Percentiles rank a stretch among this genome's conserved stretches.
Evolutionary conservation across 768 basidiomycete genomes (phyloP).

Genomic region (Cystofilobasidium macerans): DNA sequence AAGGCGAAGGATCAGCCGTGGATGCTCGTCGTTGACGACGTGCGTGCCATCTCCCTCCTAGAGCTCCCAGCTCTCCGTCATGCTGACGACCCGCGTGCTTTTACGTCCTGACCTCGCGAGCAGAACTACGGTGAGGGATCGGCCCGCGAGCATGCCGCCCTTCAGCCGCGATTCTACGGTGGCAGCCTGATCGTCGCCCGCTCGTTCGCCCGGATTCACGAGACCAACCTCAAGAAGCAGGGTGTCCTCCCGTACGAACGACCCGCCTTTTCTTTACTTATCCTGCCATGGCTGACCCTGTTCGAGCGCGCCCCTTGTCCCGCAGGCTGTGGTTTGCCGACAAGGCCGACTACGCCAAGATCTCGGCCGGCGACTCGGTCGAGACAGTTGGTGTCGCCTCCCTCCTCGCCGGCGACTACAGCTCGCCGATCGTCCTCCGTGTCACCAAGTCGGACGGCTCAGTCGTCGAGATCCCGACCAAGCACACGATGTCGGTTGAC

Average conservation of each 20-base stretch:
- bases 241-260: slow-evolving; percentile 60
- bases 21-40: slow-evolving; percentile 84
- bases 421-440: slow-evolving; percentile 42
- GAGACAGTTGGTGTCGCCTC: slow-evolving; percentile 73
- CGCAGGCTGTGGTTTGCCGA: slow-evolving; percentile 67
- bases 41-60: background rate
- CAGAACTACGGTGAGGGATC: slow-evolving; percentile 92
- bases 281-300: background rate
- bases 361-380: slow-evolving; percentile 64
- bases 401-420: slow-evolving; percentile 43
- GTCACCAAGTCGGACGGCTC: slow-evolving; percentile 58
- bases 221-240: slow-evolving; percentile 99
- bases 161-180: slow-evolving; percentile 93
- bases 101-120: background rate
- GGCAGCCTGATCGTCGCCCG: slow-evolving; percentile 63
- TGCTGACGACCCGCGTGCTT: slow-evolving; percentile 1
- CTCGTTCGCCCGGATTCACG: slow-evolving; percentile 96
- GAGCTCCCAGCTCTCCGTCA: background rate
- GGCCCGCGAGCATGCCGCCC: slow-evolving; percentile 91
- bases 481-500: slow-evolving; percentile 81
- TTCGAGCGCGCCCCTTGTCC: background rate
- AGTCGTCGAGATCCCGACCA: slow-evolving; percentile 56
- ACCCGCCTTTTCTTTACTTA: background rate
- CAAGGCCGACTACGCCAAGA: slow-evolving; percentile 70
- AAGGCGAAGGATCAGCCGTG: slow-evolving; percentile 75